Base-by-base conservation (phyloP, 148 eudicot genomes). In the Rhododendron ferrugineum region DNA sequence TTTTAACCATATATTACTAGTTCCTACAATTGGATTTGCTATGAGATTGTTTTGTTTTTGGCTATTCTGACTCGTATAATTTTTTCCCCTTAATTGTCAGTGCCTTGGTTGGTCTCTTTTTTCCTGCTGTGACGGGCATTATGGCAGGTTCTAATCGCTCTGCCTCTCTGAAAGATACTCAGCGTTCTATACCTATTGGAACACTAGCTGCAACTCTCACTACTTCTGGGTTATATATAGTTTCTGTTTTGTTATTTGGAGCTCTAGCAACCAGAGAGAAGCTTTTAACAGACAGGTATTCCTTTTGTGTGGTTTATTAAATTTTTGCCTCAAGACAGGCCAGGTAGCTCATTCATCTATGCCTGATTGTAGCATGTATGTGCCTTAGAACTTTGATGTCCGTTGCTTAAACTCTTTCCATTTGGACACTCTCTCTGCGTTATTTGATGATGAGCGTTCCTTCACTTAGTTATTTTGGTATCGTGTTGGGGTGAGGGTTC, bases 91-190 rank as follows among this genome's bases (percentile, higher is more conserved):
- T 81, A 23, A 66, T 88, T 91, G 49, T 85, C 94, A 97, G 99
- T 93, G 95, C 98, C 80, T 88, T 97, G 95, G 99, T 97, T 85
- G 98, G 99, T 80, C 98, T 97, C 79, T 97, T 97, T 87, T 97
- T 97, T 91, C 99, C 99, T 90, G 99, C 99, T 86, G 99, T 97
- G 40, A 94, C 99, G 14, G 99, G 99, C 88, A 97, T 97, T 87
- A 97, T 97, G 98, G 99, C 98, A 84, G 99, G 99, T 84, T 97
- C 99, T 83, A 97, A 97, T 86, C 96, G 99, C 40, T 97, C 99
- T 82, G 91, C 96, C 81, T 95, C 96, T 20, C 88, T 97, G 78
- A 95, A 97, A 91, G 98, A 97, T 89, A 97, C 99, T 66, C 99
- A 97, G 87, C 93, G 94, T 60, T 95, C 99, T 46, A 97, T 97